Conservation (phyloP, 1,139 yeast species). For the Suhomyces bribrorum region DNA sequence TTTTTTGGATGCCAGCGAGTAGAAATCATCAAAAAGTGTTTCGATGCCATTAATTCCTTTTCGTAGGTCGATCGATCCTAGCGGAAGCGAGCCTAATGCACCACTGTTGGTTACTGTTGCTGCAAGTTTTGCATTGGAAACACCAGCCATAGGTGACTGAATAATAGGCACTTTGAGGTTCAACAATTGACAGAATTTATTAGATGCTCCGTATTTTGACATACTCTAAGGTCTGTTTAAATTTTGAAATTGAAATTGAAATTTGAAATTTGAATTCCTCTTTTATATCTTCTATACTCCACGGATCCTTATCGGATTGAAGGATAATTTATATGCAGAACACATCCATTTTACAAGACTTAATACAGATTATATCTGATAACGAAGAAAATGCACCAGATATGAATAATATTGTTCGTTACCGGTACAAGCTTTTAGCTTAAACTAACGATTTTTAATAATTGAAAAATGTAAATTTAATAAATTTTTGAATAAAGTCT, state of each 20-base stretch:
- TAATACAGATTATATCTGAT: not conserved
- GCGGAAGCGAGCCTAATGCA: conserved; percentile 49
- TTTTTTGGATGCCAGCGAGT: conserved; percentile 10
- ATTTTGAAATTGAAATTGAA: no score
- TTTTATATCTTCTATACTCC: not conserved
- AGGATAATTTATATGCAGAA: not conserved
- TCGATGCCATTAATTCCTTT: conserved; percentile 15
- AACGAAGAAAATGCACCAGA: not conserved
- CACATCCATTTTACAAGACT: not conserved
- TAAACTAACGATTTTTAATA: no score
- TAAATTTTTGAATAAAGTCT: no score
- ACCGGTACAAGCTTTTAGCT: no score
- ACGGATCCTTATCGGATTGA: not conserved
- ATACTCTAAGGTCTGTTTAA: not conserved
- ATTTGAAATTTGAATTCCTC: not conserved
- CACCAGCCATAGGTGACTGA: conserved; percentile 59
- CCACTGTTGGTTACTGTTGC: conserved; percentile 39
- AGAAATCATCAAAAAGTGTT: conserved; percentile 18
- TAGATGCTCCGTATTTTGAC: conserved; percentile 4
- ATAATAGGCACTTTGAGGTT: conserved; percentile 39
- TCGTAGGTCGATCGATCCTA: conserved; percentile 35
- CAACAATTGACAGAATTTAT: conserved; percentile 11
- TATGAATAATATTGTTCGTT: no score
- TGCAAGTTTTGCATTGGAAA: conserved; percentile 44
- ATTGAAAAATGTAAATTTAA: no score